Evolutionary conservation across 176 grass and related monocot genomes (phyloP), one percentile per base, ranked within the genome.

Genomic region (Tuctoria greenei): DNA sequence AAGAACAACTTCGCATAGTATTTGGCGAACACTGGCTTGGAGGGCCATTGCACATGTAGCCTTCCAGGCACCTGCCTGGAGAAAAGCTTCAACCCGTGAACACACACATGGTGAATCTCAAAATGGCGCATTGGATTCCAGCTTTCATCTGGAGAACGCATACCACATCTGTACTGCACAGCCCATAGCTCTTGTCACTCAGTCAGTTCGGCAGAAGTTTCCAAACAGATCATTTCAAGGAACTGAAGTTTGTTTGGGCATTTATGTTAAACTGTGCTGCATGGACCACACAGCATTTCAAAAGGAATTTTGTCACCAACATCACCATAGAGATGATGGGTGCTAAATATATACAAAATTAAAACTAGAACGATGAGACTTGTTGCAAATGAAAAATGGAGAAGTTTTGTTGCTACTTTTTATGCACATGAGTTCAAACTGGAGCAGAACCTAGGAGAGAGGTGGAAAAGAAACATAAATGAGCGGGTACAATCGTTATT

Each of bases 361-460:
- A 31, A 49, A 84, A 63, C 76, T 80, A 84, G 64, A 79, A 76
- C 36, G 42, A 59, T 16, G 60, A 67, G 68, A 69, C 66, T 71
- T 88, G 77, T 71, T 84, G 70, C 40, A 24, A 80, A 84, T 46
- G 86, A 81, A 66, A 47, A 58, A 56, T 8, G 50, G 28, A 47
- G 50, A 23, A 40, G 56, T 80, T 84, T 65, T 84, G 76, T 81
- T 88, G 81, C 81, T 88, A 88, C 72, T 88, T 76, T 84, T 66
- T 88, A 84, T 84, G 81, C 77, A 88, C 77, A 88, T 57, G 67
- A 72, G 72, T 77, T 66, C 42, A 27, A 41, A 50, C 69, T 69
- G 69, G 54, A 5, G 51, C 41, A 27, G 74, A 54, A 44, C 75
- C 81, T 84, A 88, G 70, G 59, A 31, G 31, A 51, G 28, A 56